These are phyloP conservation scores for Papilionanthe hybrid DNA, from an alignment of 116 monocot species.

Conservation along the genomic window DNA sequence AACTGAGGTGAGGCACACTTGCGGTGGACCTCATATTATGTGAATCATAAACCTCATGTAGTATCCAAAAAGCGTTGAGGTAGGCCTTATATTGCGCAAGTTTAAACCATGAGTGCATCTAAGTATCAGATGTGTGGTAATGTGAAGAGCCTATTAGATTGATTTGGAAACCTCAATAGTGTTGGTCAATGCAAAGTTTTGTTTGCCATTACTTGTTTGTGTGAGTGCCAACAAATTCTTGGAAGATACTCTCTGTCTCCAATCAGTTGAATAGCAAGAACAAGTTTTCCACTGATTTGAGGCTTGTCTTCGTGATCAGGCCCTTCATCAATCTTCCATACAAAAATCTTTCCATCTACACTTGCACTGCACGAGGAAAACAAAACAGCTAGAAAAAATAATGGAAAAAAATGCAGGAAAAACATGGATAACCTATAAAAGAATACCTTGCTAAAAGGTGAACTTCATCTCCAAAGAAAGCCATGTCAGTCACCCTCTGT, in stretches of 20 bases:
- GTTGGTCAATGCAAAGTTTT: background rate
- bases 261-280: conserved; percentile 75
- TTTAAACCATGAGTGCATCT: background rate
- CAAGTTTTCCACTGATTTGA: conserved; percentile 79
- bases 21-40: too few relatives aligned
- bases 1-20: too few relatives aligned
- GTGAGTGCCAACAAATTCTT: conserved; percentile 91
- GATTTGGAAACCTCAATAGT: background rate
- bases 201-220: conserved; percentile 82
- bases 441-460: conserved; percentile 87
- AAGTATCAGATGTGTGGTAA: background rate
- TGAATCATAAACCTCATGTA: too few relatives aligned
- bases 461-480: conserved; percentile 99
- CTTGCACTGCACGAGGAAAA: conserved; percentile 76
- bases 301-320: conserved; percentile 86
- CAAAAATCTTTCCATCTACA: conserved; percentile 78
- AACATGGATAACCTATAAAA: conserved; percentile 6
- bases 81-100: too few relatives aligned
- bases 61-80: too few relatives aligned
- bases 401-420: background rate
- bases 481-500: conserved; percentile 97
- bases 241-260: conserved; percentile 76
- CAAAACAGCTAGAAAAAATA: background rate
- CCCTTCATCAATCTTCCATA: conserved; percentile 95
- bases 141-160: background rate